Evolutionary conservation across 257 asterid genomes (phyloP).

Genomic region (Oldenlandia corymbosa): DNA sequence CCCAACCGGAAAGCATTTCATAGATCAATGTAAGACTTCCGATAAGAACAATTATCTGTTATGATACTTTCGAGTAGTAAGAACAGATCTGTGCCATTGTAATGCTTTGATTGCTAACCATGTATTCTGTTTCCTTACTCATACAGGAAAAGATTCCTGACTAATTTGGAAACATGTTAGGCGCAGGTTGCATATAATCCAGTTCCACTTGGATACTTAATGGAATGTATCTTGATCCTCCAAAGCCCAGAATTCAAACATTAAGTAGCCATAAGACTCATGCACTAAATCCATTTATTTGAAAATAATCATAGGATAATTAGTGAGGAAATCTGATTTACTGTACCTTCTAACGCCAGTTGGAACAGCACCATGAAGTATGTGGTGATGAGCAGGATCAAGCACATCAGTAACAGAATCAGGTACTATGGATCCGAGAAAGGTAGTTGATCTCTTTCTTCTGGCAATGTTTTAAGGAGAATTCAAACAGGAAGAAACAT

Average conservation of each 20-base stretch:
- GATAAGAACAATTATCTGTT: background rate
- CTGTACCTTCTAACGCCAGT: conserved; percentile 75
- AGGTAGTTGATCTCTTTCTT: conserved; percentile 54
- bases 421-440: conserved; percentile 77
- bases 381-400: conserved; percentile 79
- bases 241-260: background rate
- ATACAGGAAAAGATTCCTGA: background rate
- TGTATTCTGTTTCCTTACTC: background rate
- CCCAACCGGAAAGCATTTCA: background rate
- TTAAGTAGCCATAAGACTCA: background rate
- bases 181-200: background rate
- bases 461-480: conserved; percentile 23
- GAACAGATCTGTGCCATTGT: background rate
- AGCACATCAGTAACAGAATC: conserved; percentile 64
- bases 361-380: conserved; percentile 72
- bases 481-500: background rate
- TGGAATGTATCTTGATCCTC: background rate
- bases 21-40: background rate
- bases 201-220: background rate
- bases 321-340: conserved; percentile 2
- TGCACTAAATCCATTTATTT: background rate
- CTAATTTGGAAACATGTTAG: background rate
- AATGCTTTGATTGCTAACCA: background rate
- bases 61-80: background rate
- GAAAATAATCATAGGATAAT: background rate